phyloP scores from a whole-genome alignment of 768 basidiomycete genomes.

The Trametes cinnabarina region DNA sequence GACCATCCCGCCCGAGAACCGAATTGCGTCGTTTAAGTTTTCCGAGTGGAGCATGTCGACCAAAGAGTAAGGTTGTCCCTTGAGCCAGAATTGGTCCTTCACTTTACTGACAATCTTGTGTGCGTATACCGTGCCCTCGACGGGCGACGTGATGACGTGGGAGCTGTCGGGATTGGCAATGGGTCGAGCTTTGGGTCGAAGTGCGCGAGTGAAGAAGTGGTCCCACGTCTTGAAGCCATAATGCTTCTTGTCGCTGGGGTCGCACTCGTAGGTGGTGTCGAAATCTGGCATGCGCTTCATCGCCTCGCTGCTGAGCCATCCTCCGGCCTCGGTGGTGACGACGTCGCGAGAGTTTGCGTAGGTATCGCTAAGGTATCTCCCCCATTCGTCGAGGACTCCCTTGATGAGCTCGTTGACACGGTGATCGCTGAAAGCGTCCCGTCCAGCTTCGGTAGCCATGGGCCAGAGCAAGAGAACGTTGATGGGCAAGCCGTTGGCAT shows the following conservation, averaged over 20 bases:
- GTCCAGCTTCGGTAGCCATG: too few species aligned
- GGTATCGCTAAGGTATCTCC: too few species aligned
- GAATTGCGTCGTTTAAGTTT: conserved; percentile 38
- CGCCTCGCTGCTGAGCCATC: too few species aligned
- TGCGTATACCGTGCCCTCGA: conserved; percentile 50
- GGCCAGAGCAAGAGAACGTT: too few species aligned
- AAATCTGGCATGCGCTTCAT: conserved; percentile 16
- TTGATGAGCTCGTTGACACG: too few species aligned
- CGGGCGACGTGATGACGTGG: conserved; percentile 50
- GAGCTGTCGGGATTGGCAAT: conserved; percentile 7
- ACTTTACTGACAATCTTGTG: conserved; percentile 39
- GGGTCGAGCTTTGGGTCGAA: conserved; percentile 23
- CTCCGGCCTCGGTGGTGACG: too few species aligned
- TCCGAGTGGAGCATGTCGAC: conserved; percentile 50
- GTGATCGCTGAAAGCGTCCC: too few species aligned
- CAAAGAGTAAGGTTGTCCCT: conserved; percentile 60
- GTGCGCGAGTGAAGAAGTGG: conserved; percentile 39
- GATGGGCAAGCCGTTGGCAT: too few species aligned
- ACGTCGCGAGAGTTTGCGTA: too few species aligned
- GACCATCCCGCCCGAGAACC: conserved; percentile 49
- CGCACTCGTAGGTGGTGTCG: conserved; percentile 35
- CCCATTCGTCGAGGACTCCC: too few species aligned
- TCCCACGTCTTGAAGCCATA: conserved; percentile 34
- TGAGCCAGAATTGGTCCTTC: conserved; percentile 57
- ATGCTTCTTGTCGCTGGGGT: too few species aligned